Evolutionary conservation across 129 eudicot genomes (phyloP), one percentile per base, ranked within the genome.

Genomic region (Arctium lappa): DNA sequence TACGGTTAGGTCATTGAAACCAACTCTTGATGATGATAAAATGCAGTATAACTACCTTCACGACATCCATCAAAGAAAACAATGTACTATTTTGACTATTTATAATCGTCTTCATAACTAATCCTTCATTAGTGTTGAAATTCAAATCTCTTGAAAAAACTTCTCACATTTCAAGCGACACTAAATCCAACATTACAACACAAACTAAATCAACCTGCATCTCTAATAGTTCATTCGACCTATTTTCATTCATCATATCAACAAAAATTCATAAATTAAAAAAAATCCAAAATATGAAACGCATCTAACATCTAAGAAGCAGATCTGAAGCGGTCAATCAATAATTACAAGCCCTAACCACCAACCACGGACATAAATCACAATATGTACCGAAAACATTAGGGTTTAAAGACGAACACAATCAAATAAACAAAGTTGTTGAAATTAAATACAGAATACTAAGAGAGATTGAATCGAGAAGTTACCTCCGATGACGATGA

Each of bases 401-500:
- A 69, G 81, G 72, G 72, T 44, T 82, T 74, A 32, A 15, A 11
- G 74, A 40, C 53, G 85, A 63, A 65, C 37, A 37, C 7, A n/a
- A 66, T 48, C n/a, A 16, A 69, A 48, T 22, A 69, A 34, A 69
- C 2, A 31, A 46, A 34, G 56, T 44, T 22, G 0, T 22, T 77
- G 63, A 69, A 36, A 50, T 50, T 53, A 22, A 15, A 56, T 2
- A 70, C 73, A 48, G 30, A 22, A 22, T 22, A 22, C 27, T 22
- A 22, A 62, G 56, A 79, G 37, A n/a, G 42, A 40, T 16, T 56
- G 40, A 79, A 50, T 56, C 31, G 3, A 60, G 30, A 60, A 32
- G 9, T 63, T 79, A 84, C 87, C 87, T 84, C 87, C 72, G 84
- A 46, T 42, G 84, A 84, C 75, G 63, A 80, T 22, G 87, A 84